Base-by-base conservation (phyloP, 768 basidiomycete genomes). In the Leucogyrophana mollusca region DNA sequence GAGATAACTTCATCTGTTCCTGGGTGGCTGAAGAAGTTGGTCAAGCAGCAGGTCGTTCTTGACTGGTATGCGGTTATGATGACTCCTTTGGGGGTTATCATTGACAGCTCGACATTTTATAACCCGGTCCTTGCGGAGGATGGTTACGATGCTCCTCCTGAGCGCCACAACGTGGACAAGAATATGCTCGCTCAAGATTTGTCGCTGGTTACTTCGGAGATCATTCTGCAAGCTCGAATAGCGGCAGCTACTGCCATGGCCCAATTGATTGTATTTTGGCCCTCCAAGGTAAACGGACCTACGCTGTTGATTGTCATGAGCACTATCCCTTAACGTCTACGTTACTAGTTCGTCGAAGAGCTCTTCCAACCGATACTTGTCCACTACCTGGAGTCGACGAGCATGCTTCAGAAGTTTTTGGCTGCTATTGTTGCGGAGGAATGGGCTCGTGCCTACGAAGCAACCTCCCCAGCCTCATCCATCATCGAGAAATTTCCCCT, bases 111-210 rank as follows among this genome's bases (percentile, higher is more conserved):
- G 0, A 69, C 74, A 13, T 93, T 97, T 59, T 84, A 86, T 64
- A 74, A 76, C 37, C 80, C 85, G 3, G 70, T 74, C 3, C 63
- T 78, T n/a, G 60, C 73, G 1, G 66, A 69, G 13, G 72, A 78
- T 45, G 77, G 76, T 9, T 64, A 66, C 5, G 70, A 73, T 18
- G 64, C 69, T 2, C 69, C 74, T 0, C 47, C 65, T 6, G 87
- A 91, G 61, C 78, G 83, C 37, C 91, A 98, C 62, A 94, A 96
- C 56, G 91, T 98, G 24, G 96, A 99, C 71, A 98, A 93, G 73
- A 88, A 87, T 48, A 93, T 98, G 85, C 73, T 97, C 18, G 74
- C 79, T 4, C 94, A 97, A 60, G 96, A 99, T 61, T 70, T 93
- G 34, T 83, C 90, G 1, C 73, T 99, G 30, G 77, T 98, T 24